Conservation (phyloP, 2,329 filamentous ascomycete species). For the Sarocladium kiliense region DNA sequence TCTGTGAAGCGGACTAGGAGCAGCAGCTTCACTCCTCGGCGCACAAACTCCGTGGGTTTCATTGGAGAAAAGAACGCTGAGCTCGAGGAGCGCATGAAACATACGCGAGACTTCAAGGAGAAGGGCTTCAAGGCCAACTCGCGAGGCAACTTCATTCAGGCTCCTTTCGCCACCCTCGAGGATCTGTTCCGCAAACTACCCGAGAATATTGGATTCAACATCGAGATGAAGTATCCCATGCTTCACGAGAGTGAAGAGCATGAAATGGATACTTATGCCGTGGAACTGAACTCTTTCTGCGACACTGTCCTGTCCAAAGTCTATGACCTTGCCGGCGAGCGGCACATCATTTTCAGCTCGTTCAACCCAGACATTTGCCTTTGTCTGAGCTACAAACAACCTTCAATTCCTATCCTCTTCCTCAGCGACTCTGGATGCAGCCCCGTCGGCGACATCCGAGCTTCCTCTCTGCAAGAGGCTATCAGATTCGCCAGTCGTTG, state of each 20-base stretch:
- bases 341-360: constrained; percentile 95
- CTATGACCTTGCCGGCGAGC: constrained; percentile 73
- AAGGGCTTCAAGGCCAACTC: constrained; percentile 96
- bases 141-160: constrained; percentile 90
- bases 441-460: constrained; percentile 80
- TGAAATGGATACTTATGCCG: constrained; percentile 93
- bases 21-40: constrained; percentile 37
- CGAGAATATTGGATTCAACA: constrained; percentile 86
- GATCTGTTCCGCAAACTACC: constrained; percentile 86
- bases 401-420: constrained; percentile 92
- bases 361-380: constrained; percentile 98
- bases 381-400: constrained; percentile 92
- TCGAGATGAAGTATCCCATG: constrained; percentile 99
- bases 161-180: constrained; percentile 90
- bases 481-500: constrained; percentile 91
- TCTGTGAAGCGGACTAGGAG: constrained; percentile 22
- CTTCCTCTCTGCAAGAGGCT: constrained; percentile 88
- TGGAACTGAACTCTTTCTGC: constrained; percentile 94
- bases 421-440: constrained; percentile 82
- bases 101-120: constrained; percentile 89
- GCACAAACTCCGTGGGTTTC: constrained; percentile 52
- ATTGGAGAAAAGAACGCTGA: constrained; percentile 30
- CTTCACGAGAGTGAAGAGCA: constrained; percentile 91
- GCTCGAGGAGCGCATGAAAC: constrained; percentile 84
- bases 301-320: constrained; percentile 88